These are phyloP conservation scores for Pyrenophora tritici-repentis DNA, from an alignment of 2,329 filamentous ascomycete genomes.

Conservation along the genomic window DNA sequence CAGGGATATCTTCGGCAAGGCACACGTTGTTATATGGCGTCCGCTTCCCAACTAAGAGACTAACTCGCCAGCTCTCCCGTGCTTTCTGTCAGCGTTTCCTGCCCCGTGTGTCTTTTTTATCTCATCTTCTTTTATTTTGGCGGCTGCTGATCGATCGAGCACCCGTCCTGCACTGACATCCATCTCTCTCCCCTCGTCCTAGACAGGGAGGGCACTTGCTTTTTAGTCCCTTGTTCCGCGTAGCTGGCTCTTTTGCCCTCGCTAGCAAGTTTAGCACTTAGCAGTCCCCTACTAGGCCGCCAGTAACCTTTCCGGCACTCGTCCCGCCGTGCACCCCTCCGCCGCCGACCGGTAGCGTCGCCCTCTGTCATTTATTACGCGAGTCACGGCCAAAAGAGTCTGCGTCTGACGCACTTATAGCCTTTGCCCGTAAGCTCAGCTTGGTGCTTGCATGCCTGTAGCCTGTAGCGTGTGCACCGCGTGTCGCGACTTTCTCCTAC, in stretches of 20 bases:
- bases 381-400: slow-evolving; percentile 4
- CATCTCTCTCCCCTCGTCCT: too few relatives aligned
- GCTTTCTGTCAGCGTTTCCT: background rate
- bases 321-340: slow-evolving; percentile 13
- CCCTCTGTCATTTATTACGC: slow-evolving; percentile 6
- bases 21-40: slow-evolving; percentile 13
- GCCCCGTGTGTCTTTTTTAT: background rate
- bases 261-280: too few relatives aligned
- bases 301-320: slow-evolving; percentile 2
- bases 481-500: slow-evolving; percentile 10
- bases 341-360: slow-evolving; percentile 13
- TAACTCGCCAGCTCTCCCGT: too few relatives aligned
- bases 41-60: background rate
- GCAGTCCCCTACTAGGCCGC: too few relatives aligned
- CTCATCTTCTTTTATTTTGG: background rate
- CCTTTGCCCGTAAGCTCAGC: background rate
- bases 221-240: slow-evolving; percentile 8
- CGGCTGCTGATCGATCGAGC: background rate
- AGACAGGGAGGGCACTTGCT: slow-evolving; percentile 1
- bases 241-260: background rate
- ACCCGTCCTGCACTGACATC: too few relatives aligned
- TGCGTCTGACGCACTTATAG: slow-evolving; percentile 4
- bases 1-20: slow-evolving; percentile 16
- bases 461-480: slow-evolving; percentile 1
- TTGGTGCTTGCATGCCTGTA: slow-evolving; percentile 5